Evolutionary conservation across 139 green algal species (phyloP).

Genomic region (Chlorokybus atmophyticus): DNA sequence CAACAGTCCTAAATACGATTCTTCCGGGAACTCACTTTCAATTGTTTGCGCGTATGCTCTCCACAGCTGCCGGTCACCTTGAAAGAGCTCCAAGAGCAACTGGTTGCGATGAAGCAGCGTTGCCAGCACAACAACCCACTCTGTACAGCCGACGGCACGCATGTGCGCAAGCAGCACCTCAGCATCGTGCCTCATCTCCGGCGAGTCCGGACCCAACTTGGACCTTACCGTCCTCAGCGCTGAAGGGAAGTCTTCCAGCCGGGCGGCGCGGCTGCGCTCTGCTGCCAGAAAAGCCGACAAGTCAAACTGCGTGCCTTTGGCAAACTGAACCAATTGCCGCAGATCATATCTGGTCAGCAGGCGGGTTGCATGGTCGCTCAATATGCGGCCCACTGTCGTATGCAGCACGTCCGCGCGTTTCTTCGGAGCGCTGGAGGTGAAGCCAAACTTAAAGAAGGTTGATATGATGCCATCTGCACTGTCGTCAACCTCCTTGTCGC

Average conservation of each 20-base stretch:
- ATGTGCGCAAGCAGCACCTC: conserved; percentile 27
- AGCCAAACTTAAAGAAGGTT: conserved; percentile 25
- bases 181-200: conserved; percentile 7
- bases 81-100: conserved; percentile 18
- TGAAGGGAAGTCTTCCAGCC: conserved; percentile 27
- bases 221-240: conserved; percentile 11
- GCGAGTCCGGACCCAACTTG: neutral
- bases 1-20: too few species aligned
- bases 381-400: conserved; percentile 25
- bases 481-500: conserved; percentile 8
- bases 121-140: conserved; percentile 27
- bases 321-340: conserved; percentile 22
- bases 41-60: too few species aligned
- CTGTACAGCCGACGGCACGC: conserved; percentile 16
- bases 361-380: conserved; percentile 11
- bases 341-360: conserved; percentile 19
- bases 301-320: conserved; percentile 27
- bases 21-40: too few species aligned
- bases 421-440: conserved; percentile 20
- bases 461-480: neutral
- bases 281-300: conserved; percentile 22
- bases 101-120: conserved; percentile 17
- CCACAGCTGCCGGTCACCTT: conserved; percentile 20
- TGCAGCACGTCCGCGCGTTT: conserved; percentile 21
- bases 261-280: conserved; percentile 7